Evolutionary conservation across 306 rosid species (phyloP), one percentile per base, ranked within the genome.

Genomic region (Quercus berberidifolia): DNA sequence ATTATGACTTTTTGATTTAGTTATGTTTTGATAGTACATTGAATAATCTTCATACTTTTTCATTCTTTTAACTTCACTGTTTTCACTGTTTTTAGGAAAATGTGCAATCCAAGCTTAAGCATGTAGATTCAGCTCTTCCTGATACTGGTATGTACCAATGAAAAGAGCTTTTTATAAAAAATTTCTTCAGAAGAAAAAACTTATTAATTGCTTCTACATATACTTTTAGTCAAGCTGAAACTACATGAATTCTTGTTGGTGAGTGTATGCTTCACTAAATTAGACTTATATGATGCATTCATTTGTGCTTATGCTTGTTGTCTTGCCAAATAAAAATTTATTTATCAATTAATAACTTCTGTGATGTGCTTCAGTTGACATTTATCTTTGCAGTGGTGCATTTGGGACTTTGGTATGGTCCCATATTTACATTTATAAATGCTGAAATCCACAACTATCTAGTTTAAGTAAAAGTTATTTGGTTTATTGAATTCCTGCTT

Each of bases 21-120:
- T 73, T 77, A 69, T 60, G 14, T 58, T 80, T 64, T 72, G 15
- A 19, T 69, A n/a, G 18, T 43, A 51, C 49, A 69, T 69, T 19
- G 60, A 74, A 38, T 88, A 74, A 54, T 74, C 72, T 51, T 83
- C 19, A 71, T 62, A 20, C 14, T 15, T 52, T 46, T 65, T 83
- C 20, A 75, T 63, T 75, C 43, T 56, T 84, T 58, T 54, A 80
- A 56, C 75, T 78, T 51, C 84, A 70, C 64, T 73, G 41, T 52
- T 84, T 49, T 54, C 79, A 51, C 75, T 77, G 46, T 49, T 82
- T 86, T 79, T 88, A 95, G 98, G 97, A 89, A 73, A 81, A 78
- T 71, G 83, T 82, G 77, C 90, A 65, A 76, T 86, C 89, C 33
- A 81, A 82, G 82, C 79, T 77, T 77, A 65, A 82, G 77, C 70